Conservation (phyloP, 352 stramenopile species). For the Phytophthora cryptogea region DNA sequence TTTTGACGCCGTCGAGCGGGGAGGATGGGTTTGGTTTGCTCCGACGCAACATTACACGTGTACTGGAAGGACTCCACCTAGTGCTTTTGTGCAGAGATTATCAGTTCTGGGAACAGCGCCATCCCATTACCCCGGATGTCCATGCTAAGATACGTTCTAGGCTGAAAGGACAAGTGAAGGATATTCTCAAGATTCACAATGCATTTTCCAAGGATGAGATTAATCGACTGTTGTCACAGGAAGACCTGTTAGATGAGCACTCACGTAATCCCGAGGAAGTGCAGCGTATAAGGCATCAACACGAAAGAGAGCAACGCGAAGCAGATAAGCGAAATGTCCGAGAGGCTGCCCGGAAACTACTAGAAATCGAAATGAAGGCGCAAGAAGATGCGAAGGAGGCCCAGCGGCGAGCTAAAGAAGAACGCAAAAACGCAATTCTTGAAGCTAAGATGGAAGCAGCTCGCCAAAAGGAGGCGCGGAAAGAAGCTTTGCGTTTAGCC, state of each 20-base stretch:
- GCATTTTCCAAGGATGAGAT: slow-evolving; percentile 49
- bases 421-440: slow-evolving; percentile 71
- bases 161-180: slow-evolving; percentile 61
- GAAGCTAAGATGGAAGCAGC: slow-evolving; percentile 65
- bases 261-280: slow-evolving; percentile 49
- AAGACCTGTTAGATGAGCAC: slow-evolving; percentile 49
- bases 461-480: slow-evolving; percentile 68
- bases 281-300: slow-evolving; percentile 32
- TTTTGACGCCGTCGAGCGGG: slow-evolving; percentile 52
- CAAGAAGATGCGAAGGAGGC: slow-evolving; percentile 79
- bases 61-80: slow-evolving; percentile 71
- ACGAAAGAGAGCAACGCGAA: slow-evolving; percentile 62
- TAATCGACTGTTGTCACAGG: slow-evolving; percentile 46
- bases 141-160: slow-evolving; percentile 64
- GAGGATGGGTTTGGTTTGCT: slow-evolving; percentile 86
- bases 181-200: slow-evolving; percentile 39
- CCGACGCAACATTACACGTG: slow-evolving; percentile 68
- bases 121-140: slow-evolving; percentile 61
- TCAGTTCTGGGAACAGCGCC: slow-evolving; percentile 86
- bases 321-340: slow-evolving; percentile 74
- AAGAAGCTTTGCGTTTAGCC: slow-evolving; percentile 60
- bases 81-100: slow-evolving; percentile 74
- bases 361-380: slow-evolving; percentile 81
- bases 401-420: slow-evolving; percentile 65
- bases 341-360: slow-evolving; percentile 64